Evolutionary conservation across 2,329 filamentous ascomycete genomes (phyloP), one percentile per base, ranked within the genome.

Genomic region (Mycosphaerella arachidis): DNA sequence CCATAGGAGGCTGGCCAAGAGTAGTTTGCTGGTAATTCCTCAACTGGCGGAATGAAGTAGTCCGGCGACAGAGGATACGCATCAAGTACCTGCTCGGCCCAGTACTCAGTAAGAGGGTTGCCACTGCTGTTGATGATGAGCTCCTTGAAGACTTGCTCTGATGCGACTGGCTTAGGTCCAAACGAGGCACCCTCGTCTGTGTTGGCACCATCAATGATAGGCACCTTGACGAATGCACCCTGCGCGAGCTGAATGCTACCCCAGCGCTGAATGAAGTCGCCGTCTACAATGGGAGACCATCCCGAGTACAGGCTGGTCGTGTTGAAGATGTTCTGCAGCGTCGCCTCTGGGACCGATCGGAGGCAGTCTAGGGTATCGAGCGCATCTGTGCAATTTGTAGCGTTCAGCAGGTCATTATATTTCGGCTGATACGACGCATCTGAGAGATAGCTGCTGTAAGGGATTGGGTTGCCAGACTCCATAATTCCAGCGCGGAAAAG

Each of bases 311-410:
- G 66, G 33, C 66, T 72, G 5, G 59, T 54, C 6, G 63, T 60
- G 61, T 70, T 73, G 50, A 74, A 59, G 46, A 68, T 61, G 27
- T 61, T 63, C 57, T 71, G 71, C n/a, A 74, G 55, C 5, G 62
- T 63, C 3, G 63, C 64, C 29, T 66, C 66, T 4, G 71, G 71
- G 4, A 71, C 73, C 1, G 72, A 72, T 27, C 90, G 85, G 10
- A 95, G 82, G 70, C 89, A 92, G 12, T 80, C 78, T 9, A 91
- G 78, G 0, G 84, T 85, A 68, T 89, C 82, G 1, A 73, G 68
- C 1, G 80, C 75, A 4, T 77, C 71, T 1, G 79, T 75, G 75
- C 90, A 94, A 52, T 80, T 86, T 0, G 84, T 84, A 30, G 78
- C 76, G 1, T 73, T 67, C 6, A 87, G 83, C 3, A 92, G 82